Base-by-base conservation (phyloP, 108 stramenopile species). In the Poteriospumella lacustris region DNA sequence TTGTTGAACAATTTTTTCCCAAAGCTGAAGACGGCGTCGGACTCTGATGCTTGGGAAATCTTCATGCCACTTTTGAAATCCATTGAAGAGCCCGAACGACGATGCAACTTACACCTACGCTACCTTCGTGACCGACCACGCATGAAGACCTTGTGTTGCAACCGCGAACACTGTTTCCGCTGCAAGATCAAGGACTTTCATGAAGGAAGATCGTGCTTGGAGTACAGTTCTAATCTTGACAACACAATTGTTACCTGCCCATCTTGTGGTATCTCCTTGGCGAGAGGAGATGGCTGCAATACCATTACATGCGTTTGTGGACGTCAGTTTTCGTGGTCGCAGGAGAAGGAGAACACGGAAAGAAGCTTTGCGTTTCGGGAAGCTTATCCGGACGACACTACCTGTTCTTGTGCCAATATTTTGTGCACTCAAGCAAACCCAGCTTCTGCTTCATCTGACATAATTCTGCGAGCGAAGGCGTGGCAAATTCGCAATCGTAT, bases 201-300 rank as follows among this genome's bases (percentile, higher is more conserved):
- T 75, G 76, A 47, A 15, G 64, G 80, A 15, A 38, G 26, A 26
- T 75, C 72, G 3, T 82, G 81, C 77, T 68, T 75, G 80, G 79
- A 81, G 80, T 64, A 26, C 5, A 39, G 15, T 72, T 15, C 52
- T 15, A 36, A 39, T 2, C 39, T 80, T 2, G 60, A 64, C 36
- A 39, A 73, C 36, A 12, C 24, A 5, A 42, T 73, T 73, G 41
- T 80, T 60, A 36, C 72, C 59, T 82, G 81, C 33, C 80, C 81
- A 26, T 38, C 60, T 1, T 82, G 81, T 31, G 81, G 81, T n/a
- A 58, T 82, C 29, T 62, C 75, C n/a, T 34, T 82, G 1, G 81
- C 79, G 31, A 82, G 79, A 24, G 81, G 81, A 19, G 81, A 82
- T 67, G 81, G 81, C 39, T 82, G 81, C 77, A 80, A 81, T 36